These are phyloP conservation scores for Gossypium turneri DNA, from an alignment of 345 rosid species.

Conservation along the genomic window DNA sequence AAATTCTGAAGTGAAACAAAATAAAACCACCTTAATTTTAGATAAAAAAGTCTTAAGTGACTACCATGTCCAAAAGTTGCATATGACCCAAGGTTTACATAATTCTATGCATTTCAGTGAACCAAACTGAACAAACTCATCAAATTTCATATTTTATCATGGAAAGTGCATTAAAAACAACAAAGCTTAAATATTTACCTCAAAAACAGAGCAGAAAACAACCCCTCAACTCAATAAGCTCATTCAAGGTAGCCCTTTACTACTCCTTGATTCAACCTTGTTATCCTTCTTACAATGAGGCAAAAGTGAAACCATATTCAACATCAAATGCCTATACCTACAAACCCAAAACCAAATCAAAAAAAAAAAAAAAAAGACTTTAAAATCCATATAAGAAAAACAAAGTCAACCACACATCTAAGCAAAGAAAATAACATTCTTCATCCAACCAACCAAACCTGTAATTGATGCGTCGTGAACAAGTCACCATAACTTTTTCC, in stretches of 20 bases:
- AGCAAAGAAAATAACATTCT: not conserved
- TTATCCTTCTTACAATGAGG: constrained; percentile 96
- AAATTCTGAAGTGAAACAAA: not conserved
- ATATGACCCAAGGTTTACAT: not conserved
- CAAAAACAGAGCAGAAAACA: constrained; percentile 80
- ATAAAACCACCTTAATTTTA: not conserved
- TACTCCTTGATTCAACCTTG: constrained; percentile 78
- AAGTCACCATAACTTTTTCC: constrained; percentile 90
- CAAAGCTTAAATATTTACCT: constrained; percentile 40
- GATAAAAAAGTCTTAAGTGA: not conserved
- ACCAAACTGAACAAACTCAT: not conserved
- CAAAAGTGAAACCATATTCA: constrained; percentile 83
- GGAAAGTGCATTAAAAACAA: not conserved
- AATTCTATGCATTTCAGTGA: not conserved
- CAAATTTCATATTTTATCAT: not conserved
- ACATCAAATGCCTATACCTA: constrained; percentile 95
- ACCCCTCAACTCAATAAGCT: constrained; percentile 82
- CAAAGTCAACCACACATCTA: not conserved
- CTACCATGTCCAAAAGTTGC: not conserved
- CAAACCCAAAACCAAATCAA: not conserved
- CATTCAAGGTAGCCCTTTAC: constrained; percentile 73
- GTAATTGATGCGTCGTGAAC: constrained; percentile 92
- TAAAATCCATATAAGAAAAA: not conserved
- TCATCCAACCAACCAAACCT: constrained; percentile 38
- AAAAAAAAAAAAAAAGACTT: not conserved